Conservation (phyloP, 179 eudicot genomes). For the Sideroxylon spinosum region DNA sequence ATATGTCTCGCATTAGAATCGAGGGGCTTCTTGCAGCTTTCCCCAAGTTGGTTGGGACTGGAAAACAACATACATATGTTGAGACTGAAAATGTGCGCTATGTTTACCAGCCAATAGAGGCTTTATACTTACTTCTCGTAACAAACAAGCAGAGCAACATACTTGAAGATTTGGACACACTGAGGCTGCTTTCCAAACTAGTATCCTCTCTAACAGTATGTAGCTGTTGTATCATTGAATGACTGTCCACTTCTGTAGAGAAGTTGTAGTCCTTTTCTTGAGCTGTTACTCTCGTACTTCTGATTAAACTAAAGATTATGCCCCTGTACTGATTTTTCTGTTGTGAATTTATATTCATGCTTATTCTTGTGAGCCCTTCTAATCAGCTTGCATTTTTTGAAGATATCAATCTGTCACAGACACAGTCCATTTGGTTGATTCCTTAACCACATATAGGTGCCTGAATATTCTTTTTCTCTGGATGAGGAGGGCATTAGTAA, state of each 20-base stretch:
- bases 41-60: constrained; percentile 92
- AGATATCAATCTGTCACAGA: neutral
- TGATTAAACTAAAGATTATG: neutral
- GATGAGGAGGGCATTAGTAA: constrained; percentile 89
- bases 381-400: neutral
- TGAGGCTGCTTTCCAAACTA: constrained; percentile 88
- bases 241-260: neutral
- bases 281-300: neutral
- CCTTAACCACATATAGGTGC: constrained; percentile 67
- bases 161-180: constrained; percentile 96
- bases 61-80: constrained; percentile 92
- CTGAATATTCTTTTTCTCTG: constrained; percentile 71
- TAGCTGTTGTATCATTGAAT: neutral
- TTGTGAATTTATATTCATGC: neutral
- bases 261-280: neutral
- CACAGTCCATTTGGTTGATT: constrained; percentile 20
- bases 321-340: neutral
- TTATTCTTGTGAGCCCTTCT: neutral
- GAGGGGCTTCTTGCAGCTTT: constrained; percentile 95
- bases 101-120: constrained; percentile 92
- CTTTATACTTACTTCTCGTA: constrained; percentile 76
- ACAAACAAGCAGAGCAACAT: constrained; percentile 98
- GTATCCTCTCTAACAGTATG: constrained; percentile 49
- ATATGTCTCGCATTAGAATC: constrained; percentile 85
- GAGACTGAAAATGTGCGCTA: constrained; percentile 98